phyloP scores from a whole-genome alignment of 306 rosid species.

The Lathyrus aphaca region DNA sequence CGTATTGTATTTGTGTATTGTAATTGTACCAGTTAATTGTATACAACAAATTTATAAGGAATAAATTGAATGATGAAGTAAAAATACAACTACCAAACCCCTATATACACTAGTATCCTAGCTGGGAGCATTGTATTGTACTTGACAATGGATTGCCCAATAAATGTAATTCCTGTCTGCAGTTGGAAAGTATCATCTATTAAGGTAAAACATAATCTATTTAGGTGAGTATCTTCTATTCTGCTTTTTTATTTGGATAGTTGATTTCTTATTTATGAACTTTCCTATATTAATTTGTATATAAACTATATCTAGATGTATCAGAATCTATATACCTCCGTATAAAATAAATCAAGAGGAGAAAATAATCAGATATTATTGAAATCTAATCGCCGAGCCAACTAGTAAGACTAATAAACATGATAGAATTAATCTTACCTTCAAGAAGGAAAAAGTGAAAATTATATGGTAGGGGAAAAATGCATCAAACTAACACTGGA shows the following conservation, averaged over 20 bases:
- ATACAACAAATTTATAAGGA: conserved; percentile 6
- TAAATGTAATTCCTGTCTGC: conserved; percentile 1
- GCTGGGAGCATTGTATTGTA: neutral
- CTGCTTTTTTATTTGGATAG: neutral
- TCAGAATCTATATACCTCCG: conserved; percentile 4
- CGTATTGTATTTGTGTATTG: neutral
- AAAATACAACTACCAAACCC: conserved; percentile 5
- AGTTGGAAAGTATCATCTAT: neutral
- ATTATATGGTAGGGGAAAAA: neutral
- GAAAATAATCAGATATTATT: conserved; percentile 10
- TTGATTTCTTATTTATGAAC: neutral
- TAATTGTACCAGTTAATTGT: neutral
- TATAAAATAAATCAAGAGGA: conserved; percentile 19
- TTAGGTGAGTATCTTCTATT: neutral
- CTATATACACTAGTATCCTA: neutral
- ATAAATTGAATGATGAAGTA: conserved; percentile 4
- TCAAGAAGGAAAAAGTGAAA: conserved; percentile 25
- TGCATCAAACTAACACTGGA: conserved; percentile 1
- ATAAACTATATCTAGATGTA: neutral
- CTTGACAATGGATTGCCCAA: neutral
- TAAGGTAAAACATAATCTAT: neutral
- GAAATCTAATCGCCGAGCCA: conserved; percentile 15
- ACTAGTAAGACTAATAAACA: conserved; percentile 5
- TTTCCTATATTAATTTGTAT: neutral
- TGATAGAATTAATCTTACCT: conserved; percentile 25